Conservation (phyloP, 345 rosid genomes). For the Carallia pectinifolia region DNA sequence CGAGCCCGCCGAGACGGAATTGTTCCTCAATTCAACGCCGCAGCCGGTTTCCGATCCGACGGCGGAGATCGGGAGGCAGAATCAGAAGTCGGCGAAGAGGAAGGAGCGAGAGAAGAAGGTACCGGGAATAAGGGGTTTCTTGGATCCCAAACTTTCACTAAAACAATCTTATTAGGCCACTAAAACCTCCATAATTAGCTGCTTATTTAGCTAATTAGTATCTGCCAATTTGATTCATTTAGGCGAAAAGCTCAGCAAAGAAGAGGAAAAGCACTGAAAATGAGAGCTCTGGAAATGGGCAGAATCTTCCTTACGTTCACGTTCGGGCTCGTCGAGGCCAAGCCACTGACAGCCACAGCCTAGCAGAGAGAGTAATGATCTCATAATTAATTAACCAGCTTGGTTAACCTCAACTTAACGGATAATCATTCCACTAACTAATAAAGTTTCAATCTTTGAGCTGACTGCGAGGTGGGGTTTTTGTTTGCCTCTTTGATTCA, state of each 20-base stretch:
- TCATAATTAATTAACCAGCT: neutral
- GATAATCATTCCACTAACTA: neutral
- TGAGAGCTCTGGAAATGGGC: conserved; percentile 42
- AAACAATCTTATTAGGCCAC: neutral
- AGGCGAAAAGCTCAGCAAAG: conserved; percentile 47
- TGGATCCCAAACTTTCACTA: neutral
- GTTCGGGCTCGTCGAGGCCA: conserved; percentile 80
- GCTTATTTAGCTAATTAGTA: neutral
- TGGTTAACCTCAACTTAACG: conserved; percentile 1
- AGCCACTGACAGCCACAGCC: conserved; percentile 79
- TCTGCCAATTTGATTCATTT: neutral
- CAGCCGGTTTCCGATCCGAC: conserved; percentile 35
- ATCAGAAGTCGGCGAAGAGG: conserved; percentile 42
- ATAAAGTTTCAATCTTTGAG: neutral
- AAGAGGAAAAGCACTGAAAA: conserved; percentile 38
- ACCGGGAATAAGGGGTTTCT: conserved; percentile 4
- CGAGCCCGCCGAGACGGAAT: conserved; percentile 42
- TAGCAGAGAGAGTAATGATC: conserved; percentile 64
- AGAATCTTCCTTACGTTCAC: conserved; percentile 68
- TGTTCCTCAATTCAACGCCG: conserved; percentile 29
- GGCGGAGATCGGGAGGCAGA: conserved; percentile 22
- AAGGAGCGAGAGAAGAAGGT: conserved; percentile 61
- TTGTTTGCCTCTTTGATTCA: neutral
- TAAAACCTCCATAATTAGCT: neutral
- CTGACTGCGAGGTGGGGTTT: conserved; percentile 3